These are phyloP conservation scores for Blastomyces emzantsi DNA, from an alignment of 2,329 filamentous ascomycete species.

Conservation along the genomic window DNA sequence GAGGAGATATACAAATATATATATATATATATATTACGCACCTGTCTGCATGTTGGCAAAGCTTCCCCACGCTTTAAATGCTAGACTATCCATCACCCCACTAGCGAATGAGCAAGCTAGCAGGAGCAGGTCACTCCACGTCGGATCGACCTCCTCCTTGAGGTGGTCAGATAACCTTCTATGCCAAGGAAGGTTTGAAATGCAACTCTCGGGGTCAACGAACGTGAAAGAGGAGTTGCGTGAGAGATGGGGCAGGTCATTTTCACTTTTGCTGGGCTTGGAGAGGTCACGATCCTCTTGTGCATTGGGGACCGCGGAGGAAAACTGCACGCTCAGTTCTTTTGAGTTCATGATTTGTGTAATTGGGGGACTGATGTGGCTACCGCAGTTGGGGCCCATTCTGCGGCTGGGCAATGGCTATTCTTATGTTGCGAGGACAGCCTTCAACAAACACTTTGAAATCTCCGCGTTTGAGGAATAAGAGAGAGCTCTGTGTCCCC, in stretches of 20 bases:
- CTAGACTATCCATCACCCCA: slow-evolving; percentile 16
- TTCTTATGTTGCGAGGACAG: slow-evolving; percentile 2
- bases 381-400: not conserved
- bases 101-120: slow-evolving; percentile 16
- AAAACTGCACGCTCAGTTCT: not conserved
- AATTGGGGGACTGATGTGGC: not conserved
- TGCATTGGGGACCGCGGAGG: not conserved
- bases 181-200: slow-evolving; percentile 5
- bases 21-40: not conserved
- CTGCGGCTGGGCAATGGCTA: not conserved
- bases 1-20: too few species aligned
- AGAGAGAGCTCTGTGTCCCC: not conserved
- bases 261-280: not conserved
- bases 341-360: not conserved
- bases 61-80: slow-evolving; percentile 18
- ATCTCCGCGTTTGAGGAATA: not conserved
- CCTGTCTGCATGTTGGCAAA: slow-evolving; percentile 19
- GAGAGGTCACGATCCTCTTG: not conserved
- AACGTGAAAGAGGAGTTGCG: slow-evolving; percentile 16
- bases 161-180: slow-evolving; percentile 10
- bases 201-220: slow-evolving; percentile 5
- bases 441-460: not conserved
- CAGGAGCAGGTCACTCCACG: slow-evolving; percentile 12
- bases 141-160: slow-evolving; percentile 13
- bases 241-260: slow-evolving; percentile 2